These are phyloP conservation scores for Ophiocordyceps camponoti-floridani DNA, from an alignment of 2,329 filamentous ascomycete genomes.

Conservation along the genomic window DNA sequence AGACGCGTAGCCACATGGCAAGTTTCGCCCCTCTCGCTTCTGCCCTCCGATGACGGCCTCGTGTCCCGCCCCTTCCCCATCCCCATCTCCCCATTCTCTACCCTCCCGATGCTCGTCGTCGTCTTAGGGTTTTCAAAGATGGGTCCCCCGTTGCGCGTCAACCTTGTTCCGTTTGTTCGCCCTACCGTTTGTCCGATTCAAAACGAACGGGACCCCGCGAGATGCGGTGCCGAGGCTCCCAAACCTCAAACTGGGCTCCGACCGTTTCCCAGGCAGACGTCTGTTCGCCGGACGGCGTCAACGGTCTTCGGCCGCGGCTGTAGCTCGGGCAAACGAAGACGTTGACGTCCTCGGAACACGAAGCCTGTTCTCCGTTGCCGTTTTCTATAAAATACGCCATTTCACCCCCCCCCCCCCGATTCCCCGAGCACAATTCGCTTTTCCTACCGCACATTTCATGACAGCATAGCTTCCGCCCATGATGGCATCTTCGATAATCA, in stretches of 20 bases:
- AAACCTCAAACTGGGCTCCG: neutral
- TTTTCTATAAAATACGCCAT: neutral
- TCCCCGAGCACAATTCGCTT: neutral
- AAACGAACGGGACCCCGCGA: neutral
- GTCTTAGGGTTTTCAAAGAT: too few relatives aligned
- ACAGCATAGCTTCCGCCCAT: neutral
- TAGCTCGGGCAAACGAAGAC: neutral
- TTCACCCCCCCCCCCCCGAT: neutral
- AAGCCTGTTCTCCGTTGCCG: neutral
- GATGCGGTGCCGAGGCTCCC: neutral
- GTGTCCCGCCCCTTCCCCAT: neutral
- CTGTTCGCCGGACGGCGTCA: neutral
- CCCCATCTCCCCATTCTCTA: neutral
- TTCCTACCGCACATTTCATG: neutral
- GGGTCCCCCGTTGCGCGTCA: neutral
- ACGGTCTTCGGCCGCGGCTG: neutral
- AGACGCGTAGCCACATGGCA: slow-evolving; percentile 74
- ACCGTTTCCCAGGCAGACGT: neutral
- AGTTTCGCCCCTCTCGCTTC: slow-evolving; percentile 20
- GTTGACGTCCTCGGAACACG: neutral
- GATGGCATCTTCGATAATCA: neutral
- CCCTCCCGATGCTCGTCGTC: neutral
- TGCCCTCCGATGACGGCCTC: neutral
- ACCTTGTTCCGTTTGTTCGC: neutral
- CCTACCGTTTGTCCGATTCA: neutral